Evolutionary conservation across 2,329 filamentous ascomycete genomes (phyloP).

Genomic region (Talaromyces islandicus): DNA sequence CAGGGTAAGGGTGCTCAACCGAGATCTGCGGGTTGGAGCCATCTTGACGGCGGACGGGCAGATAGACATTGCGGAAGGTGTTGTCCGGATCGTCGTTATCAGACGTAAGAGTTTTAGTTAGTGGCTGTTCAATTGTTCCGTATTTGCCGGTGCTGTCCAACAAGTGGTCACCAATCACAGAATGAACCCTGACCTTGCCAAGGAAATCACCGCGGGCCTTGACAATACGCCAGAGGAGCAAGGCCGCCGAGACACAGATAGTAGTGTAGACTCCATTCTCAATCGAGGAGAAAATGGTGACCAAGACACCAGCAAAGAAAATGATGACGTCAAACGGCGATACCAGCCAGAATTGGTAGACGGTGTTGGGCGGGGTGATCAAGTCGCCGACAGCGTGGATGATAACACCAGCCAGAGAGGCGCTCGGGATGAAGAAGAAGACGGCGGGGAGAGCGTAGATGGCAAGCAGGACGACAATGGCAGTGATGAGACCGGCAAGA

Average conservation of each 20-base stretch:
- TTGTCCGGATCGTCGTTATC: conserved; percentile 38
- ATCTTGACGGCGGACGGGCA: conserved; percentile 81
- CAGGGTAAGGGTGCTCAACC: conserved; percentile 77
- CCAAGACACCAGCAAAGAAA: conserved; percentile 87
- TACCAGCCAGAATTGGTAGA: conserved; percentile 94
- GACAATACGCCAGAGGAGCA: conserved; percentile 78
- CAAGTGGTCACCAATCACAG: conserved; percentile 70
- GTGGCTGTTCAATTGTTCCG: conserved; percentile 44
- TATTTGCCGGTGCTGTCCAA: conserved; percentile 60
- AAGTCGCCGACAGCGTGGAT: conserved; percentile 93
- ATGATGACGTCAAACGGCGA: conserved; percentile 85
- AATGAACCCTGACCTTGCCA: conserved; percentile 76
- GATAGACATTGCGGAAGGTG: conserved; percentile 68
- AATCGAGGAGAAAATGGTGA: conserved; percentile 81
- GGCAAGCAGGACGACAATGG: conserved; percentile 75
- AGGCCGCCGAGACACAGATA: conserved; percentile 66
- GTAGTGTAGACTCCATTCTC: conserved; percentile 91
- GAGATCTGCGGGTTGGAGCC: conserved; percentile 81
- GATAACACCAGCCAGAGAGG: conserved; percentile 78
- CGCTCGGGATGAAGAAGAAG: conserved; percentile 88
- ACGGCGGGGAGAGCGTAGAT: conserved; percentile 83
- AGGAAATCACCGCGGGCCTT: conserved; percentile 79
- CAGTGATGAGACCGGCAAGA: conserved; percentile 83
- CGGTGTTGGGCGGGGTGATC: conserved; percentile 81
- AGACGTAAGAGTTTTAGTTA: conserved; percentile 10